Conservation (phyloP, 2,329 filamentous ascomycete genomes). For the Pseudocercospora vitis region DNA sequence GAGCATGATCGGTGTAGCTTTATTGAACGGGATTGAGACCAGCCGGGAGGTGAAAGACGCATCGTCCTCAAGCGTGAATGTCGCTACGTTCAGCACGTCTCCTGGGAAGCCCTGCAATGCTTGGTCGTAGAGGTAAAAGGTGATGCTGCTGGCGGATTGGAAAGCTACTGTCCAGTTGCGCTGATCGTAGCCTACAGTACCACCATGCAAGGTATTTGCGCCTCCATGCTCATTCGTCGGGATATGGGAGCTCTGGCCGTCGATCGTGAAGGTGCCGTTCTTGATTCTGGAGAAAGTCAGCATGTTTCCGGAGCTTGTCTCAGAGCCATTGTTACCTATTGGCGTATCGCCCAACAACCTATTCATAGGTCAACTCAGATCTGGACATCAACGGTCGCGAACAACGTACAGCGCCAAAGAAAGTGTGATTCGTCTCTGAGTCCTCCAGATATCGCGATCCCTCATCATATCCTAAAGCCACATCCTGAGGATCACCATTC, state of each 20-base stretch:
- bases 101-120: constrained; percentile 77
- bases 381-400: too few species aligned
- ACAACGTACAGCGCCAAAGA: constrained; percentile 59
- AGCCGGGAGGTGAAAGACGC: constrained; percentile 72
- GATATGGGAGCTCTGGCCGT: constrained; percentile 49
- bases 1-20: constrained; percentile 81
- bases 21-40: constrained; percentile 66
- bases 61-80: constrained; percentile 66
- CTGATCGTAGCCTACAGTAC: constrained; percentile 60
- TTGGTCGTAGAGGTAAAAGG: constrained; percentile 71
- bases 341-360: constrained; percentile 53
- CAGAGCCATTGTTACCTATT: constrained; percentile 38
- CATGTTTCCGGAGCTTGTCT: background rate
- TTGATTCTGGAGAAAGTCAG: constrained; percentile 46
- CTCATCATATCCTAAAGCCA: constrained; percentile 54
- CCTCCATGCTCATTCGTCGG: constrained; percentile 54
- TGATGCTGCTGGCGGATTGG: constrained; percentile 66
- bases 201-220: constrained; percentile 55
- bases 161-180: constrained; percentile 72
- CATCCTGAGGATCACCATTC: constrained; percentile 47
- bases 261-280: constrained; percentile 56
- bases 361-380: background rate
- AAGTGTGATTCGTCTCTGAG: constrained; percentile 51
- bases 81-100: constrained; percentile 71
- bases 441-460: constrained; percentile 43